These are phyloP conservation scores for Pseudocercospora fuligena DNA, from an alignment of 2,329 filamentous ascomycete species.

Conservation along the genomic window DNA sequence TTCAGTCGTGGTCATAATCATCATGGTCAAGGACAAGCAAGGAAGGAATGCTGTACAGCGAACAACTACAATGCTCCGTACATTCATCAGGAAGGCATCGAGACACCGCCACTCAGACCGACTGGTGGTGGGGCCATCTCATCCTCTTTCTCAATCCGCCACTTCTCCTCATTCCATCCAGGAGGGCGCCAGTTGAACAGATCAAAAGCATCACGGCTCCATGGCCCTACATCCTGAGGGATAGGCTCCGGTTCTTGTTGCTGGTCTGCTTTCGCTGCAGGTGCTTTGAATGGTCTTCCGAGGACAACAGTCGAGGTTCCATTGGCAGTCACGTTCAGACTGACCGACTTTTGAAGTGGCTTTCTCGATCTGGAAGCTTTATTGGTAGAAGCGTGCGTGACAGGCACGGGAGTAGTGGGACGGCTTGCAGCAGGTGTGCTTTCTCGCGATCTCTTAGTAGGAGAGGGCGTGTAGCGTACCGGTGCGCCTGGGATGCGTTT, in stretches of 20 bases:
- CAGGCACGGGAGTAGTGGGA: constrained; percentile 2
- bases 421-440: constrained; percentile 16
- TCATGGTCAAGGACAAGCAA: not conserved
- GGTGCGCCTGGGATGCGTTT: constrained; percentile 36
- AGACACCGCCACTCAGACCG: constrained; percentile 25
- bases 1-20: not conserved
- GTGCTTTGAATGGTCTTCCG: constrained; percentile 37
- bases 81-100: constrained; percentile 5
- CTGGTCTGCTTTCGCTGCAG: constrained; percentile 27
- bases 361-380: constrained; percentile 22
- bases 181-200: constrained; percentile 66
- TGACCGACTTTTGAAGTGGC: constrained; percentile 32
- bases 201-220: constrained; percentile 72
- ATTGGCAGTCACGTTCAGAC: constrained; percentile 32
- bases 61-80: not conserved
- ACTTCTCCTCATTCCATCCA: constrained; percentile 41
- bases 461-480: constrained; percentile 36
- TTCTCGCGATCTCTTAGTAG: constrained; percentile 27
- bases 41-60: not conserved
- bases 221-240: constrained; percentile 61
- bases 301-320: constrained; percentile 38
- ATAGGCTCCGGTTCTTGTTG: constrained; percentile 43
- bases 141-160: constrained; percentile 29
- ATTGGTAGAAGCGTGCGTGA: constrained; percentile 6
- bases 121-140: constrained; percentile 7